These are phyloP conservation scores for Hortaea sp. DNA, from an alignment of 2,329 filamentous ascomycete genomes.

Conservation along the genomic window DNA sequence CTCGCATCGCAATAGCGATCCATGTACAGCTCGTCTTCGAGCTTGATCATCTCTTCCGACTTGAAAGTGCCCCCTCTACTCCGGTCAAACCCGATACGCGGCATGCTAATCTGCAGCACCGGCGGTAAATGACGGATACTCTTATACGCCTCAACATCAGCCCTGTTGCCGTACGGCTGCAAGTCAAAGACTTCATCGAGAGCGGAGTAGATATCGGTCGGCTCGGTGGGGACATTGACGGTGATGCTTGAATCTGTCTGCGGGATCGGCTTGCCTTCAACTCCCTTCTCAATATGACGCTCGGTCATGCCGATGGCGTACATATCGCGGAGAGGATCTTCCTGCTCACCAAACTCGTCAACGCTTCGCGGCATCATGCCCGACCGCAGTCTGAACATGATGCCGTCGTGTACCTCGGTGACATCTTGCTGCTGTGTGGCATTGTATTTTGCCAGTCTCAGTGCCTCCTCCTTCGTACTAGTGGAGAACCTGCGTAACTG, in stretches of 20 bases:
- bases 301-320: slow-evolving; percentile 17
- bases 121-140: slow-evolving; percentile 59
- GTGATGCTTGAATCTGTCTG: slow-evolving; percentile 50
- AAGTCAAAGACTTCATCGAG: slow-evolving; percentile 79
- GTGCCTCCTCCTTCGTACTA: slow-evolving; percentile 15
- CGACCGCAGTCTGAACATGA: slow-evolving; percentile 81
- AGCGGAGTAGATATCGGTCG: slow-evolving; percentile 67
- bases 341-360: slow-evolving; percentile 62
- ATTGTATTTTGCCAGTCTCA: slow-evolving; percentile 46
- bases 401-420: slow-evolving; percentile 87
- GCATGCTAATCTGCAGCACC: slow-evolving; percentile 80
- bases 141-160: slow-evolving; percentile 52
- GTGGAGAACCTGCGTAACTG: slow-evolving; percentile 18
- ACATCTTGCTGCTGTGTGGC: slow-evolving; percentile 74
- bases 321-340: slow-evolving; percentile 43
- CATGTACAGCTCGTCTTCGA: slow-evolving; percentile 75
- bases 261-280: slow-evolving; percentile 7
- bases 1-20: slow-evolving; percentile 73
- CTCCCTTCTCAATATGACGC: slow-evolving; percentile 12
- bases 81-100: slow-evolving; percentile 65
- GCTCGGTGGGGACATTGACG: slow-evolving; percentile 47
- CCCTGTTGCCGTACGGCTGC: slow-evolving; percentile 54
- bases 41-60: slow-evolving; percentile 64
- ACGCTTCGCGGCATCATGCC: slow-evolving; percentile 65
- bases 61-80: slow-evolving; percentile 52